phyloP scores from a whole-genome alignment of 139 green algal species.

The Chlamydomonas incerta region DNA sequence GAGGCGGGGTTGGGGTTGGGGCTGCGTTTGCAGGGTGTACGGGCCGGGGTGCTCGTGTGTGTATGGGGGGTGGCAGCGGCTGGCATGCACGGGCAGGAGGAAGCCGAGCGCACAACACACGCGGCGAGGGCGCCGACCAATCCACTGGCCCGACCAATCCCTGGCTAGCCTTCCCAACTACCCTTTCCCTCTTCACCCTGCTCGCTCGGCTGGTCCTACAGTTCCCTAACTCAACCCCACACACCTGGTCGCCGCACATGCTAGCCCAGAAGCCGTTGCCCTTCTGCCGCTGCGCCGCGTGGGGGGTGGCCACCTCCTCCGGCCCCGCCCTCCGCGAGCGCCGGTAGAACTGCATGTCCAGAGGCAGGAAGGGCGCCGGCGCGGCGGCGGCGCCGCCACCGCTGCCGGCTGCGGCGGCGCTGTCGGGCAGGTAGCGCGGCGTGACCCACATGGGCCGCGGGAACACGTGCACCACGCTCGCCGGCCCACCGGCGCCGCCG shows the following conservation, averaged over 20 bases:
- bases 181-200: not conserved
- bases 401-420: too few species aligned
- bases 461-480: not conserved
- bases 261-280: not conserved
- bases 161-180: not conserved
- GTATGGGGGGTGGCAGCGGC: too few species aligned
- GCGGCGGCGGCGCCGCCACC: not conserved
- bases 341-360: not conserved
- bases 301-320: not conserved
- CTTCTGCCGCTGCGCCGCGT: not conserved
- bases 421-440: conserved; percentile 8
- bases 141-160: too few species aligned
- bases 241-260: not conserved
- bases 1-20: too few species aligned
- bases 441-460: conserved; percentile 21
- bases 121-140: too few species aligned
- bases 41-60: too few species aligned
- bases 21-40: too few species aligned
- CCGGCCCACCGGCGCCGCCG: not conserved
- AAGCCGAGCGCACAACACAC: too few species aligned
- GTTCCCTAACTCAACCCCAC: not conserved
- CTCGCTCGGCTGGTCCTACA: not conserved
- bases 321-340: not conserved
- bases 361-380: not conserved
- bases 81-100: too few species aligned